Conservation (phyloP, 208 protist genomes). For the Porcisia deanei region DNA sequence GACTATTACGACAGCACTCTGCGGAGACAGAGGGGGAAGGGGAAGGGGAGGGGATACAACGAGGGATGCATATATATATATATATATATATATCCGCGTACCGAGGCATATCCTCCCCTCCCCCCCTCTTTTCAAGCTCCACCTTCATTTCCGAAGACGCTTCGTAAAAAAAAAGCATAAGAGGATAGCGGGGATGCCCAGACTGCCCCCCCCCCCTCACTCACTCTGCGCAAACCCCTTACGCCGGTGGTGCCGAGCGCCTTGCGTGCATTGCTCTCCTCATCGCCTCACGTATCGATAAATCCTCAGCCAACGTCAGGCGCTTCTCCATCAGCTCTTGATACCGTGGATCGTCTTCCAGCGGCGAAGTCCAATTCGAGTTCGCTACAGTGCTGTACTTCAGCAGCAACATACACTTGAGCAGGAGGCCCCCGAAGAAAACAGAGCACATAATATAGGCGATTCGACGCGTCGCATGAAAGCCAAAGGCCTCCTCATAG, state of each 20-base stretch:
- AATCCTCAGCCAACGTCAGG: slow-evolving; percentile 40
- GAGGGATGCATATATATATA: background rate
- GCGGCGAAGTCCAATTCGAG: slow-evolving; percentile 1
- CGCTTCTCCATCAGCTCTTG: slow-evolving; percentile 50
- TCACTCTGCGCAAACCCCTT: background rate
- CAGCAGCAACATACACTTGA: slow-evolving; percentile 55
- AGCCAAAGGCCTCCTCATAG: slow-evolving; percentile 83
- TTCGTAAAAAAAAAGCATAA: background rate
- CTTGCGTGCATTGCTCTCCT: slow-evolving; percentile 26
- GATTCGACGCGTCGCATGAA: slow-evolving; percentile 64
- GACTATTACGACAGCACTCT: too few relatives aligned
- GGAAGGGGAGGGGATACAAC: background rate
- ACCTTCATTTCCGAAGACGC: background rate
- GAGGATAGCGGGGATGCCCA: background rate
- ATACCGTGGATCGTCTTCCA: slow-evolving; percentile 59
- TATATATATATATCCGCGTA: too few relatives aligned
- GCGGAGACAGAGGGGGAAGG: background rate
- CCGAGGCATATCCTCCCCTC: background rate
- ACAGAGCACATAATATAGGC: slow-evolving; percentile 71
- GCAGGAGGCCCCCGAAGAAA: slow-evolving; percentile 63
- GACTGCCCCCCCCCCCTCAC: background rate
- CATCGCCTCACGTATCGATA: slow-evolving; percentile 42
- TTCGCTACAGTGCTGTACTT: slow-evolving; percentile 50
- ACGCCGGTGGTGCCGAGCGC: slow-evolving; percentile 36
- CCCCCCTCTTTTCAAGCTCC: background rate